These are phyloP conservation scores for Boletus coffeatus DNA, from an alignment of 1,284 basidiomycete genomes.

Conservation along the genomic window DNA sequence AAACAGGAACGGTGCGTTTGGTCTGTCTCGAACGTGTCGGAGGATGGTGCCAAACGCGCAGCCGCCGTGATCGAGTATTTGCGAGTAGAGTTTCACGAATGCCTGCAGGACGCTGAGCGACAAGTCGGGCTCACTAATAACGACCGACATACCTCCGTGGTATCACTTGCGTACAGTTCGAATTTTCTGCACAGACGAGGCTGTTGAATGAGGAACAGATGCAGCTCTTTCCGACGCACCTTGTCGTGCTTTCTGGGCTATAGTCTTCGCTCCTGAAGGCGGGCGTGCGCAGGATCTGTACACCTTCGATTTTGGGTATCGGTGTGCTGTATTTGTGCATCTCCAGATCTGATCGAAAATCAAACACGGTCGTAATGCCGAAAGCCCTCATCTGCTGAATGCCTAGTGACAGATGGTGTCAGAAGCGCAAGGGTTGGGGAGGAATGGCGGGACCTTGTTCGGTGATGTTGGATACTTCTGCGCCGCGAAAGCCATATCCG, in stretches of 20 bases:
- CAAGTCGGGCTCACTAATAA: not conserved
- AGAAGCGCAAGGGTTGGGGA: not conserved
- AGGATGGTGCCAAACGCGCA: constrained; percentile 59
- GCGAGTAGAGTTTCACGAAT: constrained; percentile 74
- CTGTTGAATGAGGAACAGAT: constrained; percentile 10
- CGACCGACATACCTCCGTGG: constrained; percentile 52
- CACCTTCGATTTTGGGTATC: constrained; percentile 54
- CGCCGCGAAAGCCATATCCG: constrained; percentile 55
- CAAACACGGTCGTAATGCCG: constrained; percentile 63
- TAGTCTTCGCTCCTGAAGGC: constrained; percentile 73
- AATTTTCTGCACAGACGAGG: constrained; percentile 46
- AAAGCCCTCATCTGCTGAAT: constrained; percentile 49
- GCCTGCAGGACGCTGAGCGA: constrained; percentile 39
- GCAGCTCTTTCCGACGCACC: constrained; percentile 48
- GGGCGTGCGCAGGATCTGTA: constrained; percentile 53
- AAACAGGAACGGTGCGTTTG: constrained; percentile 58
- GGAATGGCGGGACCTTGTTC: constrained; percentile 48
- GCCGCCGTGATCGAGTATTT: constrained; percentile 70
- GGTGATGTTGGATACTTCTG: constrained; percentile 63
- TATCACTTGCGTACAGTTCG: constrained; percentile 72
- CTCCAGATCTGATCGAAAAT: constrained; percentile 73
- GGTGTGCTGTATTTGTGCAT: constrained; percentile 66
- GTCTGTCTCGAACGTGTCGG: constrained; percentile 63
- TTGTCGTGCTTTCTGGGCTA: constrained; percentile 75
- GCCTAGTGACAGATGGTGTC: constrained; percentile 36